Evolutionary conservation across 2,329 filamentous ascomycete species (phyloP), one percentile per base, ranked within the genome.

Genomic region (Celoporthe dispersa): DNA sequence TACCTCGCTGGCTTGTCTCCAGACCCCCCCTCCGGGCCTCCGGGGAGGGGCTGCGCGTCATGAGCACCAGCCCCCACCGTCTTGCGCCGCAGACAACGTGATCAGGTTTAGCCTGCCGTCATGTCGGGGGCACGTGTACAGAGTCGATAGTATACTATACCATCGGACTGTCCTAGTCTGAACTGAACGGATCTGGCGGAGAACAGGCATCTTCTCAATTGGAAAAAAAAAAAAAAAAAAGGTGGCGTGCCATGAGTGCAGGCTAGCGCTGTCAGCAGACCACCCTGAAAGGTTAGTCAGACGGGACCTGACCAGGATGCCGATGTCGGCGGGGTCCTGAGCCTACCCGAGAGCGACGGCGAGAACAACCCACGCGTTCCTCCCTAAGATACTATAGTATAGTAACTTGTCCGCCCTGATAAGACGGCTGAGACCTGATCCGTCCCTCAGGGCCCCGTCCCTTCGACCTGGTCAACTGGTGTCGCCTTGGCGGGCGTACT

Each of bases 231-330:
- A 44, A 44, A 22, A 44, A 44, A 19, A 6, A 44, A n/a, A 57
- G 53, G 19, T 57, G 25, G 53, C 53, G 53, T 31, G 53, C 25
- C 53, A 31, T 31, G 53, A 31, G 53, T 31, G 53, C 53, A 57
- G 25, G 16, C 53, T 57, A 57, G 25, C 2, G 14, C 28, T 57
- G 28, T 57, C 53, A 57, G 53, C 53, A 57, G 53, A 57, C 53
- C 53, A 57, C 25, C 19, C 53, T n/a, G 44, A 48, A 14, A 31
- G 14, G 53, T 57, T 57, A 57, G 53, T 57, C 53, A 57, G 53
- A 57, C 53, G n/a, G n/a, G 51, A 28, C 9, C 51, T 28, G 51
- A 28, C 51, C 25, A 28, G 53, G 53, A 31, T 57, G 25, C 53
- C 53, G 53, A 57, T 57, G 53, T 57, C 53, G 53, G 53, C 53